These are phyloP conservation scores for Eucalyptus melliodora DNA, from an alignment of 345 rosid genomes.

Conservation along the genomic window DNA sequence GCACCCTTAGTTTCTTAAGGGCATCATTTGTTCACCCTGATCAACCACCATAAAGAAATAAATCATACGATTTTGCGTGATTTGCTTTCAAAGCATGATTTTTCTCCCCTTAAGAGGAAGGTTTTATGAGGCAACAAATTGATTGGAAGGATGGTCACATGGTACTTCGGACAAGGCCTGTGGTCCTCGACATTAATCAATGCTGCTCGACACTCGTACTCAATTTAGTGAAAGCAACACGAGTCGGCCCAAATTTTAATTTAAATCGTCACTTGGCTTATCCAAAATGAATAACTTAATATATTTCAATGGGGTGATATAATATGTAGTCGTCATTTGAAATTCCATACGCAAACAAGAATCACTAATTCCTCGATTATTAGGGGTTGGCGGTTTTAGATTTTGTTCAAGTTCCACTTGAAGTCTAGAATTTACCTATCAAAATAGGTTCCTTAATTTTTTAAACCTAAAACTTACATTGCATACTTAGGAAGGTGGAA, in stretches of 20 bases:
- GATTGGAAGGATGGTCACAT: not conserved
- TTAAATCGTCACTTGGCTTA: not conserved
- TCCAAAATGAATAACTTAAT: not conserved
- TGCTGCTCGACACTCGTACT: accelerated
- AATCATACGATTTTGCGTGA: no score
- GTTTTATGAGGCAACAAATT: not conserved
- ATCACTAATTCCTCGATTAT: not conserved
- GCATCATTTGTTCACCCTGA: accelerated
- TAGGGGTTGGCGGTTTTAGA: accelerated
- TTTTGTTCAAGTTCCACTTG: accelerated
- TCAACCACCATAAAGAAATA: no score
- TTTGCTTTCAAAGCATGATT: not conserved
- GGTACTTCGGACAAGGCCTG: not conserved
- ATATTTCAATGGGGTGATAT: not conserved
- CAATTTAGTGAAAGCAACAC: not conserved
- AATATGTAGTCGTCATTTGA: not conserved
- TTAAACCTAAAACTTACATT: not conserved
- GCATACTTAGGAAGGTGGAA: no score
- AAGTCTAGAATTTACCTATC: accelerated
- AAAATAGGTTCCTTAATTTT: accelerated
- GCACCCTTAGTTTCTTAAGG: no score
- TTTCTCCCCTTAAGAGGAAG: not conserved
- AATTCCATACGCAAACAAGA: not conserved
- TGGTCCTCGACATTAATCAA: not conserved
- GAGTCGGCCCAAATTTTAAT: not conserved